Evolutionary conservation across 768 basidiomycete genomes (phyloP), one percentile per base, ranked within the genome.

Genomic region (Obba rivulosa): DNA sequence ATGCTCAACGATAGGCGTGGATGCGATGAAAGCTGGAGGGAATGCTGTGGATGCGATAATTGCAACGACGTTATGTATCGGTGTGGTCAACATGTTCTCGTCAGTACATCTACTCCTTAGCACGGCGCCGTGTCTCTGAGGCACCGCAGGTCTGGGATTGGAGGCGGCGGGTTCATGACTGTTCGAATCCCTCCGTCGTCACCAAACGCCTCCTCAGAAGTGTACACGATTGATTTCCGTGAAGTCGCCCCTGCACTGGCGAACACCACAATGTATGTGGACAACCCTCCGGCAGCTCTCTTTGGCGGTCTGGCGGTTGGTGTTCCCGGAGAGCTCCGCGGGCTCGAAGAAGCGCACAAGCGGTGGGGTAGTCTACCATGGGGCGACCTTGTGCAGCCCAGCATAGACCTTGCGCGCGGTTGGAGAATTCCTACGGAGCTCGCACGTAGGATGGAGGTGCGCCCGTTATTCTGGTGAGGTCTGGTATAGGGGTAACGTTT

Each of bases 31-130:
- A 67, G 77, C 80, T 8, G 93, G 92, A 22, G 95, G 95, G 16
- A 94, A 88, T 58, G 93, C 94, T 0, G 80, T 95, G 14, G 95
- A 98, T 55, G 85, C 95, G 0, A 86, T 82, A 0, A 81, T 97
- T 46, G 79, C 82, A 18, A 76, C 87, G 0, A 80, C 85, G 0
- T 71, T 97, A 21, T 97, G 95, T 62, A 70, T 71, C 28, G 87
- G 88, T 4, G 84, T 89, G 2, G 80, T 92, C 43, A 93, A 92
- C 64, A 91, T 91, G 83, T 96, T 93, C 63, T 90, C 89, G 76
- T 92, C 59, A 62, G 81, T 75, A 17, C 34, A 56, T 21, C 28
- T 17, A 34, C 49, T 18, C 11, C 56, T 52, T 34, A 16, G 37
- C 31, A 18, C 18, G 21, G 25, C 18, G n/a, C 53, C 11, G 43